These are phyloP conservation scores for Thelonectria olida DNA, from an alignment of 2,329 filamentous ascomycete species.

Conservation along the genomic window DNA sequence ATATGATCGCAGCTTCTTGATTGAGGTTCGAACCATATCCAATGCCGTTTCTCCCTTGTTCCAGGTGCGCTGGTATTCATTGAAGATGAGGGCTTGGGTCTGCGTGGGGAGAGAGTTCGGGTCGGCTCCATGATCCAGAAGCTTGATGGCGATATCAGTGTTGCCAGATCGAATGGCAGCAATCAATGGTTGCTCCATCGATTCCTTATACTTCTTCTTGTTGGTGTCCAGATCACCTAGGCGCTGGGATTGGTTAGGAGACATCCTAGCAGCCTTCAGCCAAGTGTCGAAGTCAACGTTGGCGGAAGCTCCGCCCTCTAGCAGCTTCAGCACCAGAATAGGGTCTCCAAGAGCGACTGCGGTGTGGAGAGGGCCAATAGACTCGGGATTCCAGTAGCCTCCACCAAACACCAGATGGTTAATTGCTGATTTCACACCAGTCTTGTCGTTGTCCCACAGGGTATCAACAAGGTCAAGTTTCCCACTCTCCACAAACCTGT, in stretches of 20 bases:
- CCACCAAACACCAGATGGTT: constrained; percentile 67
- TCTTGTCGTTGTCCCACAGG: constrained; percentile 65
- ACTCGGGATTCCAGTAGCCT: constrained; percentile 43
- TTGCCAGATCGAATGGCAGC: constrained; percentile 59
- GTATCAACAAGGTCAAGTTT: constrained; percentile 58
- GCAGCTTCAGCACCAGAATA: constrained; percentile 65
- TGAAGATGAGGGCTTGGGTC: constrained; percentile 47
- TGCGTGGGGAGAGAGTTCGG: constrained; percentile 65
- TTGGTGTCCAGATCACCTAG: constrained; percentile 58
- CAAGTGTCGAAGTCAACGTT: constrained; percentile 71
- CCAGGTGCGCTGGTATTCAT: constrained; percentile 45
- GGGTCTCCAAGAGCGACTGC: constrained; percentile 65
- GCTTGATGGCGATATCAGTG: constrained; percentile 59
- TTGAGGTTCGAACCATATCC: constrained; percentile 65
- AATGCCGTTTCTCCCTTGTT: constrained; percentile 61
- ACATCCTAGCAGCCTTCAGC: constrained; percentile 64
- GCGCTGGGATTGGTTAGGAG: constrained; percentile 45
- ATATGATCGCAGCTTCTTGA: constrained; percentile 60
- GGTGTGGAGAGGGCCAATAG: constrained; percentile 62
- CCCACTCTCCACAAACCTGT: constrained; percentile 67
- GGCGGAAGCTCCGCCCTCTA: constrained; percentile 69
- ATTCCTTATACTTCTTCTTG: constrained; percentile 55
- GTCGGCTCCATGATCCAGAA: constrained; percentile 73
- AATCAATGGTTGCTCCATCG: constrained; percentile 72
- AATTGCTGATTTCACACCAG: constrained; percentile 69